Base-by-base conservation (phyloP, 1,284 basidiomycete genomes). In the Cryptococcus sp. region DNA sequence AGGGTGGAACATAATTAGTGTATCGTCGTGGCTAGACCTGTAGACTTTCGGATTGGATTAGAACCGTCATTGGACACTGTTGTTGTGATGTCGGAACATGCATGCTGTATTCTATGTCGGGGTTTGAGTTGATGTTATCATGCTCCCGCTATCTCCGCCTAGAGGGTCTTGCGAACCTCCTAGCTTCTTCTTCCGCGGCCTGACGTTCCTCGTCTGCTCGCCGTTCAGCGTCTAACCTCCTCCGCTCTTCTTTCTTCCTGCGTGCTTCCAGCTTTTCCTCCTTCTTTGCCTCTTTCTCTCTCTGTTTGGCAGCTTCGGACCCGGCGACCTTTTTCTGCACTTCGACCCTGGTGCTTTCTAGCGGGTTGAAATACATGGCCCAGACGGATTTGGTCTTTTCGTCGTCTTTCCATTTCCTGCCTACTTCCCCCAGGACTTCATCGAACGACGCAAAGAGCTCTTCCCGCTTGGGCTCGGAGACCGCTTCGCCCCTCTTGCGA, bases 391-490 rank as follows among this genome's bases (percentile, higher is more conserved):
- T 86, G 54, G 85, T 88, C 39, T 88, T 82, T 8, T 85, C 81
- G 20, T 86, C 81, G 75, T 95, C 92, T 76, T 94, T 93, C 81
- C 91, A 93, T 77, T 91, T 84, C 82, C 90, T 90, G 47, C 83
- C 78, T 45, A 94, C 79, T 67, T 91, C 89, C 67, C 82, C 85
- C 63, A 96, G 80, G 75, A 92, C 91, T 64, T 88, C 87, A 41
- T 91, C 77, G 19, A 82, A 78, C 58, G 79, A 73, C 20, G 65
- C 69, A 23, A 82, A 63, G n/a, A 78, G 66, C 66, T 91, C 90
- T 72, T 60, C 57, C 53, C 67, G 69, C 30, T 60, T 55, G 11
- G 47, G 40, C 20, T 64, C 60, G 0, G 50, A 20, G 13, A 71
- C 52, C 17, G 54, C 40, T 43, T 55, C 50, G 0, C 60, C 58